Evolutionary conservation across 192 early-diverging fungal genomes (phyloP), one percentile per base, ranked within the genome.

Genomic region (Lobulomyces angularis): DNA sequence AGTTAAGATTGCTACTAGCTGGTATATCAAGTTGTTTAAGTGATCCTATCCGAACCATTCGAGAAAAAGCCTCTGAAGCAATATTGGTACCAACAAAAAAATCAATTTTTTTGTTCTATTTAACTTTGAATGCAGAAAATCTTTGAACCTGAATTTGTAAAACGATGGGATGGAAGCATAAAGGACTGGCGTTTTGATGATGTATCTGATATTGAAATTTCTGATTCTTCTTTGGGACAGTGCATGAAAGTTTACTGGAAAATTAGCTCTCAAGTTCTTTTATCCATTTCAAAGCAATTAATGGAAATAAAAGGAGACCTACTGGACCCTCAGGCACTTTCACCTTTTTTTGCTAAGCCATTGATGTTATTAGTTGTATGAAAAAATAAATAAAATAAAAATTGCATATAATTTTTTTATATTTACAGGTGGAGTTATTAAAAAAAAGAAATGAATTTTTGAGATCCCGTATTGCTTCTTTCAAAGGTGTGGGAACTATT

Each of bases 171-270:
- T 45, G 68, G 67, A 9, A 59, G 54, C 9, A 29, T 41, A n/a
- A 14, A 41, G 24, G 59, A 62, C 34, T 68, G 67, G 64, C 41
- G 53, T n/a, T 9, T 25, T 24, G 48, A 23, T 16, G 46, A 47
- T 3, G 11, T 47, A 8, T 22, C 39, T n/a, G 11, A n/a, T 39
- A 30, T 11, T 19, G 22, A 26, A 3, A 51, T 51, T 14, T n/a
- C 37, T 43, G 18, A 29, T 16, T 6, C 3, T 0, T 79, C 79
- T 30, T 55, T 66, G 12, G 81, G 77, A 0, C 60, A 67, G 21
- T 58, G 79, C 26, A 84, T 88, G 69, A 54, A 65, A 23, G 71
- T 69, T 0, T 46, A 2, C 54, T 93, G 89, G 89, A 81, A 69
- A 6, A 62, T 84, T 21, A 79, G 66, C 28, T 55, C 68, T 46